Evolutionary conservation across 768 basidiomycete genomes (phyloP).

Genomic region (Podaxis sp.): DNA sequence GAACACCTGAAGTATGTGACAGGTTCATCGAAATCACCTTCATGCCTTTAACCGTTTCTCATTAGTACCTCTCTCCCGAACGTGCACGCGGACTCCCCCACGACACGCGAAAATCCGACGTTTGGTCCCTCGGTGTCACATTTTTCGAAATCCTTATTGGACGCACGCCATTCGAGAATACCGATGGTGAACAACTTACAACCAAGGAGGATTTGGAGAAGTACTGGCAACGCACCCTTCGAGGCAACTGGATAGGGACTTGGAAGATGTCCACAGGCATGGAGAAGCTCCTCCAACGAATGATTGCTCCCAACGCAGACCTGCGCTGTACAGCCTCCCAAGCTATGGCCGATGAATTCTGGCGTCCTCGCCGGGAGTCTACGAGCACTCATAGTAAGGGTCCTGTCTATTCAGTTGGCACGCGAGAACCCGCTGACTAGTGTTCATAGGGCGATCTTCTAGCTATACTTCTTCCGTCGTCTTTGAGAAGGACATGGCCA

Average conservation of each 20-base stretch:
- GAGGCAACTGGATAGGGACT: constrained; percentile 84
- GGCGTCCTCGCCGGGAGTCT: constrained; percentile 38
- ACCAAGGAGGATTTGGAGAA: constrained; percentile 79
- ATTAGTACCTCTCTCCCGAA: constrained; percentile 88
- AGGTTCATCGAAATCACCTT: neutral
- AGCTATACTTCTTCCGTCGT: constrained; percentile 46
- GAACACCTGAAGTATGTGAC: constrained; percentile 79
- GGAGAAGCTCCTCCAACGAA: constrained; percentile 69
- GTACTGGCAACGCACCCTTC: constrained; percentile 84
- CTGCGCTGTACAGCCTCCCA: constrained; percentile 68
- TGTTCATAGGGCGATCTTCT: constrained; percentile 40
- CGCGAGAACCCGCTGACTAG: constrained; percentile 3
- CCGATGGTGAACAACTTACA: constrained; percentile 74
- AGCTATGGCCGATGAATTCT: constrained; percentile 67
- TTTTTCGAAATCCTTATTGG: constrained; percentile 95
- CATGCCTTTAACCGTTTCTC: constrained; percentile 11
- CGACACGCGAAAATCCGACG: constrained; percentile 89
- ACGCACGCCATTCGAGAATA: constrained; percentile 87
- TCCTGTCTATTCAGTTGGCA: constrained; percentile 5
- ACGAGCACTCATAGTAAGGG: constrained; percentile 40
- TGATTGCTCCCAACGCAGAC: constrained; percentile 83
- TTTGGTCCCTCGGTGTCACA: constrained; percentile 85
- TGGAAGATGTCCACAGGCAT: constrained; percentile 67
- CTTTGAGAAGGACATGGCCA: constrained; percentile 49
- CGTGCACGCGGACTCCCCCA: constrained; percentile 86